Percentiles rank a stretch among this genome's conserved stretches.
These are phyloP conservation scores for Porcisia deanei DNA, from an alignment of 208 protist genomes.

Conservation along the genomic window DNA sequence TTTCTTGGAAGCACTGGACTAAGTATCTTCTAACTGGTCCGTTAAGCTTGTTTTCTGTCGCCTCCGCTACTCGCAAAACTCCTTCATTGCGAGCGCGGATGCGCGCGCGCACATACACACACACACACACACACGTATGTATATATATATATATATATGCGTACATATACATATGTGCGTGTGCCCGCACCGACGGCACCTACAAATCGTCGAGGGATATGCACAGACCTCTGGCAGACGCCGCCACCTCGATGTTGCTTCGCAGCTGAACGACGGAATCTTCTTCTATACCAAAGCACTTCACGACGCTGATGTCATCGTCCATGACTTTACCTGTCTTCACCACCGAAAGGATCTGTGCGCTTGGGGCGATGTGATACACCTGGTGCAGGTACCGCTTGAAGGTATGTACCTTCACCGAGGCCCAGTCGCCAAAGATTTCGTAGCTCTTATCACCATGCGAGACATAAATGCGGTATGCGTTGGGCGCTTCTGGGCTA, in stretches of 20 bases:
- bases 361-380: conserved; percentile 69
- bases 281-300: conserved; percentile 66
- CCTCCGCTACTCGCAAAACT: no score
- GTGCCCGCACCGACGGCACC: background rate
- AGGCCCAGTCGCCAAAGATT: conserved; percentile 86
- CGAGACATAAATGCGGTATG: conserved; percentile 83
- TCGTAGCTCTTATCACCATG: conserved; percentile 78
- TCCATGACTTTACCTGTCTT: conserved; percentile 64
- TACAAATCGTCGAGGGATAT: conserved; percentile 70
- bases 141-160: background rate
- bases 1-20: no score
- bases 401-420: conserved; percentile 84
- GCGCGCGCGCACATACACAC: background rate
- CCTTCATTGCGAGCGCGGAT: no score
- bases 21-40: no score
- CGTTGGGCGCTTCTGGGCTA: conserved; percentile 76
- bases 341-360: conserved; percentile 60
- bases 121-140: background rate
- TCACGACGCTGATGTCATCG: conserved; percentile 77
- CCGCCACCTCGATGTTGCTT: conserved; percentile 32
- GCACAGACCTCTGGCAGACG: conserved; percentile 21
- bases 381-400: conserved; percentile 90
- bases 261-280: conserved; percentile 70
- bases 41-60: no score
- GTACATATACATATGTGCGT: background rate